Base-by-base conservation (phyloP, 2,329 filamentous ascomycete genomes). In the Aspergillus tanneri region DNA sequence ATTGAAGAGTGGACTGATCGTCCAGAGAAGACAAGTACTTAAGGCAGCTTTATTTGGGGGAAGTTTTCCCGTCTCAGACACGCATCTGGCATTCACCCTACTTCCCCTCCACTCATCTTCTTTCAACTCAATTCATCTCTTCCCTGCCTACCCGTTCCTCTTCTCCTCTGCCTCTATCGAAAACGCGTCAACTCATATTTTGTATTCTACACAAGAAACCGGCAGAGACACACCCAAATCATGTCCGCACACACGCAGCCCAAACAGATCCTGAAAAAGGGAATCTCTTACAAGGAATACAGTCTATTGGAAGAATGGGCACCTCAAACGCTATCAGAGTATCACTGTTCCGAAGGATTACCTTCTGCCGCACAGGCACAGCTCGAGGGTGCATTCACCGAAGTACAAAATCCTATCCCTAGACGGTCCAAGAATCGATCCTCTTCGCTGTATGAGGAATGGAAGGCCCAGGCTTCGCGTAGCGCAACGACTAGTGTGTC, bases 361-460 rank as follows among this genome's bases (percentile, higher is more conserved):
- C n/a, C 35, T 6, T n/a, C 22, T 5, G 16, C 25, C 32, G 24
- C 8, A 16, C 18, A 12, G 36, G 5, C 6, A 7, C 21, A 36
- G 12, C 35, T 23, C n/a, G 30, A 14, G 34, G n/a, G 46, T 18
- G 11, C 22, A 10, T 24, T 27, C 19, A 32, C 28, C 3, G 16
- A 30, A 25, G 21, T 30, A 32, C 21, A 14, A 34, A 40, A 16
- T 11, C 23, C 28, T 14, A 28, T 10, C 36, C 34, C 14, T 14
- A 38, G 43, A 27, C 35, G 32, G 8, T 8, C 16, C 5, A 49
- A 44, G 23, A 14, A 22, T 18, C 53, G 50, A 16, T 50, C 49
- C 9, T 52, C 49, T n/a, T 45, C 46, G 2, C 28, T 50, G 8
- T 57, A 49, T 10, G 56, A 59, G 25, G 55, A 56, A 23, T 59